Percentiles rank a stretch among this genome's conserved stretches.
phyloP scores from a whole-genome alignment of 208 protist genomes.

The Crithidia bombi region DNA sequence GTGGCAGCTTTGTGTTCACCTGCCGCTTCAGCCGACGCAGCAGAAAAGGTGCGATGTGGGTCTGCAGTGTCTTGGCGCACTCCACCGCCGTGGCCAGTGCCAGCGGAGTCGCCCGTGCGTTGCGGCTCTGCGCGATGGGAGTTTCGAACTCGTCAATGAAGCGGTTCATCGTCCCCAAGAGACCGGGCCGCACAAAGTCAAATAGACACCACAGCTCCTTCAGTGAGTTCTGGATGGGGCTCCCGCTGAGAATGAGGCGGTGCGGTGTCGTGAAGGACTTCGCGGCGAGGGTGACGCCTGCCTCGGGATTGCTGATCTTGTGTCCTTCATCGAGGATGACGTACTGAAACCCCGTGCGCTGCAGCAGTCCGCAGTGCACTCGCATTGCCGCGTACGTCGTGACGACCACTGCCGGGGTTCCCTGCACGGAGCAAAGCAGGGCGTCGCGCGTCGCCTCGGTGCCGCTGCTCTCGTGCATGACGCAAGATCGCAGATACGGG shows the following conservation, averaged over 20 bases:
- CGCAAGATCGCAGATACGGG: constrained; percentile 76
- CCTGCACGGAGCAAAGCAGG: constrained; percentile 56
- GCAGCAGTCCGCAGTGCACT: constrained; percentile 59
- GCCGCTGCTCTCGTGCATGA: constrained; percentile 86
- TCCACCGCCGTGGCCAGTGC: constrained; percentile 95
- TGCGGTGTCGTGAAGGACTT: constrained; percentile 95
- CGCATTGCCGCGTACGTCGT: constrained; percentile 94
- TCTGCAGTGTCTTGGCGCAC: constrained; percentile 92
- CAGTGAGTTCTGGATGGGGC: constrained; percentile 99
- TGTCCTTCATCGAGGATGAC: constrained; percentile 98
- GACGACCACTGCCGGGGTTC: constrained; percentile 86
- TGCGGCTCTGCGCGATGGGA: constrained; percentile 90
- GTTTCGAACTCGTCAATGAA: constrained; percentile 86
- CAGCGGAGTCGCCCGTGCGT: constrained; percentile 86
- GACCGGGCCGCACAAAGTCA: constrained; percentile 98
- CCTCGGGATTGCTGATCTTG: constrained; percentile 96
- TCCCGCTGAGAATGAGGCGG: constrained; percentile 96
- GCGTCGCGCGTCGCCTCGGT: constrained; percentile 41
- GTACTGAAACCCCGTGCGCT: constrained; percentile 90
- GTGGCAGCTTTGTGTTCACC: constrained; percentile 90
- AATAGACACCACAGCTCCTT: constrained; percentile 99
- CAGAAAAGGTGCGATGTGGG: constrained; percentile 96
- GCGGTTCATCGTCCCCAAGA: constrained; percentile 85
- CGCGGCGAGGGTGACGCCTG: constrained; percentile 93
- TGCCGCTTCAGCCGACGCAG: constrained; percentile 96